These are phyloP conservation scores for Lolium multiflorum DNA, from an alignment of 176 grass and related monocot genomes.

Conservation along the genomic window DNA sequence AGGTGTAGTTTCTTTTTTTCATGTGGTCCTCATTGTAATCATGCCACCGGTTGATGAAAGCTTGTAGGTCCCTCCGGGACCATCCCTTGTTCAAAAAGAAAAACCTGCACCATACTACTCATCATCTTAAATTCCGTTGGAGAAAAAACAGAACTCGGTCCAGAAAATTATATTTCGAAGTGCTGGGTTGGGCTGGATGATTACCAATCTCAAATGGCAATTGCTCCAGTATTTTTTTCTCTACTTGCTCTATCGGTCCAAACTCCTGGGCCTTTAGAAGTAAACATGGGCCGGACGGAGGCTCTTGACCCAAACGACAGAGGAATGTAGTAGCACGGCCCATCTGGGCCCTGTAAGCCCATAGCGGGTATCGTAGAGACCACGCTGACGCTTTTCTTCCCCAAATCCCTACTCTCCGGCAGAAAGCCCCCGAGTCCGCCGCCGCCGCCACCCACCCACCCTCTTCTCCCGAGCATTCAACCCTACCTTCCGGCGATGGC, in stretches of 20 bases:
- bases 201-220: too few species aligned
- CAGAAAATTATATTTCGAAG: background rate
- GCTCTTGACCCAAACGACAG: background rate
- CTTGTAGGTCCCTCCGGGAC: too few species aligned
- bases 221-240: too few species aligned
- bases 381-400: background rate
- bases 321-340: background rate
- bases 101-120: too few species aligned
- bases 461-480: background rate
- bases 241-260: background rate
- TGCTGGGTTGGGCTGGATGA: background rate
- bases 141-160: background rate
- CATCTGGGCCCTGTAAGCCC: background rate
- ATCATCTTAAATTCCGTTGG: background rate
- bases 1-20: too few species aligned
- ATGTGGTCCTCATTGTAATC: too few species aligned
- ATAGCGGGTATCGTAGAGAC: background rate
- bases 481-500: conserved; percentile 53
- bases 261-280: background rate
- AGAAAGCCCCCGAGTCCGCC: background rate
- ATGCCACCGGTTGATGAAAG: too few species aligned
- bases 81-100: too few species aligned
- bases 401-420: background rate
- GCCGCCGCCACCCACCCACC: conserved; percentile 9
- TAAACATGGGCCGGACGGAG: background rate